Base-by-base conservation (phyloP, 352 stramenopile genomes). In the Globisporangium polare region DNA sequence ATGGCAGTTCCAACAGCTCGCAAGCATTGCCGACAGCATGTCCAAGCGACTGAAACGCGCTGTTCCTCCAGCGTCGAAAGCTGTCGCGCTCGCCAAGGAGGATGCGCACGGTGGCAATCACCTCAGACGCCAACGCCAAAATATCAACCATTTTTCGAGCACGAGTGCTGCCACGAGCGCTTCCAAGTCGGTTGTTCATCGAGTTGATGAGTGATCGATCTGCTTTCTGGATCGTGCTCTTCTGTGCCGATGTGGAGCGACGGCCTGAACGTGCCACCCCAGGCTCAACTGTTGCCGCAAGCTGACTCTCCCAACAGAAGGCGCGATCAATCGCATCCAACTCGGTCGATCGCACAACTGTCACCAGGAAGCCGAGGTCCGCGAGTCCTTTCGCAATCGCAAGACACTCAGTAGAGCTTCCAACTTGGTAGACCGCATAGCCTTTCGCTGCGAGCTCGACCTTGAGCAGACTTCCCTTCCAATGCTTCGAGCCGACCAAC, bases 401-500 rank as follows among this genome's bases (percentile, higher is more conserved):
- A 24, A 77, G 61, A 57, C 78, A 89, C 29, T 74, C 62, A 27
- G 62, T 52, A 41, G 65, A 66, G 20, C 56, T 72, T 20, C 77
- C 75, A 33, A 52, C 68, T n/a, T 54, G 72, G n/a, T 86, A 76
- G 0, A 80, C 45, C 33, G 73, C 74, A 47, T 78, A 90, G 13
- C 84, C 84, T 50, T 86, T 71, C 22, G 64, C 62, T 13, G 73
- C 62, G 31, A 91, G 61, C 5, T 78, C 53, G 15, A 74, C 78
- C 9, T 69, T 73, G 43, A 89, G 51, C 0, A 90, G 47, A 18
- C 67, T 83, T n/a, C 66, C 75, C 41, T 85, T 90, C 84, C 84
- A 93, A 20, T 74, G 54, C 41, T 76, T 83, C 13, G 84, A 90
- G 8, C 84, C 84, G 17, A 90, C 60, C 4, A 89, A 37, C 17